These are phyloP conservation scores for Penicillium angulare DNA, from an alignment of 495 filamentous ascomycete species.

Conservation along the genomic window DNA sequence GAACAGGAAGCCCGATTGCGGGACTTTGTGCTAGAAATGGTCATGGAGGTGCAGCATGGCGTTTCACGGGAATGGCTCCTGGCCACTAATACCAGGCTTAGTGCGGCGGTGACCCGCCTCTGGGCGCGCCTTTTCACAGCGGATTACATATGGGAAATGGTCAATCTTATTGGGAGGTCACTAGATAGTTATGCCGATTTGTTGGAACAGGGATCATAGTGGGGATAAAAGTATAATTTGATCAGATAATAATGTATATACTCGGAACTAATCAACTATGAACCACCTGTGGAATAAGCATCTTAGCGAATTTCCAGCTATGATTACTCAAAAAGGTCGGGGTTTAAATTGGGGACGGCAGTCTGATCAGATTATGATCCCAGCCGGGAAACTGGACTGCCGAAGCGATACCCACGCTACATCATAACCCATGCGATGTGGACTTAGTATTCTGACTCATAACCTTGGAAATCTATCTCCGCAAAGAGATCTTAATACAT, in stretches of 20 bases:
- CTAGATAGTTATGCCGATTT: conserved; percentile 65
- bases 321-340: background rate
- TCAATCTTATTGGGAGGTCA: conserved; percentile 59
- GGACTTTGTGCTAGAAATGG: conserved; percentile 63
- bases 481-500: too few relatives aligned
- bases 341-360: background rate
- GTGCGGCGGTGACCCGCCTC: conserved; percentile 60
- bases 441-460: background rate
- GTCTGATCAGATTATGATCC: background rate
- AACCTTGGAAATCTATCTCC: too few relatives aligned
- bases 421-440: background rate
- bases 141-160: conserved; percentile 65
- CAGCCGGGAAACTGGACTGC: background rate
- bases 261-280: background rate
- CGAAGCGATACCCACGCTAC: background rate
- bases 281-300: background rate
- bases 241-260: background rate
- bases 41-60: conserved; percentile 61
- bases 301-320: background rate
- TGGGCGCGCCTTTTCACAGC: conserved; percentile 71
- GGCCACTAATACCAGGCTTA: conserved; percentile 57
- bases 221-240: background rate
- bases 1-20: conserved; percentile 60
- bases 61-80: conserved; percentile 50
- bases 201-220: conserved; percentile 37